Base-by-base conservation (phyloP, 768 basidiomycete species). In the Clitopilus passeckerianus region DNA sequence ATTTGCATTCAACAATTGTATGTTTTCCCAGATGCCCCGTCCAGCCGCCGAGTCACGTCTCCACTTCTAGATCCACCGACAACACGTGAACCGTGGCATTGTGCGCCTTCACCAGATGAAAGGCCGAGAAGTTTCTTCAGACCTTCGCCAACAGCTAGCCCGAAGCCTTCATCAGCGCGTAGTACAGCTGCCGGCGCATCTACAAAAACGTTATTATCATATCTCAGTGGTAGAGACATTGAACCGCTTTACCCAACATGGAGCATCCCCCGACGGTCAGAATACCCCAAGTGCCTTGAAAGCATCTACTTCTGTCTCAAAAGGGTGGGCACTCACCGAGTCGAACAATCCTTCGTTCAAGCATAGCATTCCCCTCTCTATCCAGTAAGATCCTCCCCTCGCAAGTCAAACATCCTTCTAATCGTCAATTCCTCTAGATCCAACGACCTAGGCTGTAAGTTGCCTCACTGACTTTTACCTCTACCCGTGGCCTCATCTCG, bases 71-170 rank as follows among this genome's bases (percentile, higher is more conserved):
- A 65, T 80, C 55, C 72, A 86, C 55, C 86, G 87, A 66, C 86
- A 83, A 68, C 80, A 85, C 66, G 79, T 82, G 44, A 87, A 85
- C 64, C 81, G 77, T 46, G 77, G 76, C 37, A 69, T 79, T 50
- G 75, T 71, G 57, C 86, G 87, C 37, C 75, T 83, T 34, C 82
- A 84, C 14, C 75, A 74, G 41, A 86, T 87, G 82, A 81, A 79
- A 3, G 80, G 84, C n/a, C 73, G 77, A 27, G 63, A 66, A 15
- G 54, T 50, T n/a, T 23, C 46, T 53, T 23, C 72, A 68, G 18
- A 78, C 79, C 6, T 69, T 74, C 23, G 57, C 65, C 34, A 56
- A 65, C 15, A 73, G 75, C 75, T 84, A 24, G 56, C 65, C 9
- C 57, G 64, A 7, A 76, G 74, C 43, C 60, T 84, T 43, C 66